These are phyloP conservation scores for Pyricularia pennisetigena DNA, from an alignment of 2,329 filamentous ascomycete genomes.

Conservation along the genomic window DNA sequence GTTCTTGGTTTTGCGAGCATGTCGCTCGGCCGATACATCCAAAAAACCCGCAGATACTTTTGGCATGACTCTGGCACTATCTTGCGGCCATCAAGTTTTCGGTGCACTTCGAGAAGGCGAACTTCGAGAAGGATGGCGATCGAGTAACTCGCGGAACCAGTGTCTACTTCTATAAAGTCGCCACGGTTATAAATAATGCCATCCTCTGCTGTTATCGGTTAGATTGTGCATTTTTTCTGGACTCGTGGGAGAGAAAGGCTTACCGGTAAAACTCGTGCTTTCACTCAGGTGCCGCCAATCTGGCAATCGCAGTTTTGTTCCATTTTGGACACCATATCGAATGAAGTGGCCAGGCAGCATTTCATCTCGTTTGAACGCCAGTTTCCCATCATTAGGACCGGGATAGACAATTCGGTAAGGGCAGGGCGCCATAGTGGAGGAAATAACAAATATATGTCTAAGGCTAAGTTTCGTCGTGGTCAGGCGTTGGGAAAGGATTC, in stretches of 20 bases:
- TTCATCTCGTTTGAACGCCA: neutral
- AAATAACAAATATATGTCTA: neutral
- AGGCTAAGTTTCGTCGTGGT: neutral
- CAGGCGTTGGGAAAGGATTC: neutral
- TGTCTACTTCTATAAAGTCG: neutral
- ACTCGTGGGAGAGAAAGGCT: neutral
- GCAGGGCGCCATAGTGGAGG: neutral
- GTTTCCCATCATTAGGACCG: neutral
- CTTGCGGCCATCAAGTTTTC: too few species aligned
- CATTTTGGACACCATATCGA: neutral
- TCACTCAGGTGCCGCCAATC: neutral
- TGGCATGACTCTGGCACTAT: neutral
- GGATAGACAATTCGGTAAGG: neutral
- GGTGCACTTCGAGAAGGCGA: too few species aligned
- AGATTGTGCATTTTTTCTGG: neutral
- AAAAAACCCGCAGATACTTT: neutral
- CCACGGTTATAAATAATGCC: neutral
- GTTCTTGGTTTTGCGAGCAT: neutral
- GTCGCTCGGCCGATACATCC: neutral
- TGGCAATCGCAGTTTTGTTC: neutral
- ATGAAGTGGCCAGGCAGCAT: neutral
- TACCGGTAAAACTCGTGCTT: neutral
- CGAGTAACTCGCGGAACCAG: neutral
- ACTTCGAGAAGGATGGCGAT: neutral
- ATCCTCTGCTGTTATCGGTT: neutral